Evolutionary conservation across 768 basidiomycete genomes (phyloP).

Genomic region (Suillus hirtellus): DNA sequence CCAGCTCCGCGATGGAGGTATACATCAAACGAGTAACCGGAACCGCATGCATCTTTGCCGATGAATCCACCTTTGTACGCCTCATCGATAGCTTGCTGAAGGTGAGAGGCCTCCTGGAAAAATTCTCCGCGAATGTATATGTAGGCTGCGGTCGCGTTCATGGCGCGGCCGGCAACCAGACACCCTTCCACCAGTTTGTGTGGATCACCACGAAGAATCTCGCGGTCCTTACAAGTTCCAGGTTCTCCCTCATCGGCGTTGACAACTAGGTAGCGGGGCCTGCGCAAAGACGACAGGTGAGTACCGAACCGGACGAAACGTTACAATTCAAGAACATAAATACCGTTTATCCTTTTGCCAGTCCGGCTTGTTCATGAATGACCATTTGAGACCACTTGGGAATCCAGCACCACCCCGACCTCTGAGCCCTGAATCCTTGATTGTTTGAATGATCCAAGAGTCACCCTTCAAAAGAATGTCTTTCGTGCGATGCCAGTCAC

Average conservation of each 20-base stretch:
- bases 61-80: conserved; percentile 88
- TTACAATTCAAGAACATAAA: conserved; percentile 5
- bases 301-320: not conserved
- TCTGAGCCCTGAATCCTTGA: conserved; percentile 94
- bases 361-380: conserved; percentile 99
- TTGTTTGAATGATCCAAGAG: conserved; percentile 93
- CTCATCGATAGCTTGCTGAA: conserved; percentile 94
- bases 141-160: conserved; percentile 99
- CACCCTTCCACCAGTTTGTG: conserved; percentile 99
- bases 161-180: conserved; percentile 91
- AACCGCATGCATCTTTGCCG: conserved; percentile 89
- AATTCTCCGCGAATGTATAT: conserved; percentile 99
- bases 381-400: conserved; percentile 96
- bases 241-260: conserved; percentile 99
- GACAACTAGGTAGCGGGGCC: conserved; percentile 94
- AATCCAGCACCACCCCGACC: conserved; percentile 98
- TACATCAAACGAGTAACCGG: conserved; percentile 94
- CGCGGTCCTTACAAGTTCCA: conserved; percentile 98
- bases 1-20: conserved; percentile 98
- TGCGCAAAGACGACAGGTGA: conserved; percentile 26
- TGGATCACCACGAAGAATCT: conserved; percentile 96
- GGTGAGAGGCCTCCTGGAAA: conserved; percentile 90
- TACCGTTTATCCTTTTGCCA: conserved; percentile 94
- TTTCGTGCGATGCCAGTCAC: conserved; percentile 98
- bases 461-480: conserved; percentile 95